Percentiles rank a stretch among this genome's conserved stretches.
These are phyloP conservation scores for Neonectria magnoliae DNA, from an alignment of 2,329 filamentous ascomycete species.

Conservation along the genomic window DNA sequence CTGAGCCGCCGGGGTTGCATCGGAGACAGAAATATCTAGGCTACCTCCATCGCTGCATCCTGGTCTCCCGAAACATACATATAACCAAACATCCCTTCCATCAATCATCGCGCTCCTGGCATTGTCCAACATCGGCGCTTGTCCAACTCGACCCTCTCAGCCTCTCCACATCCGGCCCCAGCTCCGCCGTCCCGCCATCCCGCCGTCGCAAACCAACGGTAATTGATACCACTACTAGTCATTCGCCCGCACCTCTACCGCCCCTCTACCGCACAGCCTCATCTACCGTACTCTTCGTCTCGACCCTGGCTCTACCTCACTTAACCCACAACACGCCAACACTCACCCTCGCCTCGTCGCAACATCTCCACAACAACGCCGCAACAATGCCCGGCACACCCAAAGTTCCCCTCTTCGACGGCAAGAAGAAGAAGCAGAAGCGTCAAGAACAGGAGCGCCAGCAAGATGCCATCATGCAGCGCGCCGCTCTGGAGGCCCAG, in stretches of 20 bases:
- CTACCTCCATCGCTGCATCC: not conserved
- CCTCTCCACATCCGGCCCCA: not conserved
- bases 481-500: constrained; percentile 42
- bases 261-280: not conserved
- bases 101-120: not conserved
- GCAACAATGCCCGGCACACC: constrained; percentile 33
- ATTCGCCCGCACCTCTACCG: not conserved
- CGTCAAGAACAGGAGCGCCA: constrained; percentile 33
- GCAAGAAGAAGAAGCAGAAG: constrained; percentile 41
- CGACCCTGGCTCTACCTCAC: not conserved
- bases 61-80: not conserved
- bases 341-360: not conserved
- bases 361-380: constrained; percentile 28
- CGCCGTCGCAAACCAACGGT: constrained; percentile 1
- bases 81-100: constrained; percentile 2
- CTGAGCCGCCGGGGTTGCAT: not conserved
- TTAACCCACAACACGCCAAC: constrained; percentile 2
- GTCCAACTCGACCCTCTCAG: not conserved
- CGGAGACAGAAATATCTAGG: not conserved
- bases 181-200: not conserved
- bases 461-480: constrained; percentile 22
- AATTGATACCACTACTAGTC: constrained; percentile 3
- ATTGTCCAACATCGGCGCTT: constrained; percentile 1
- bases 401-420: constrained; percentile 39
- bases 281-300: not conserved